Percentiles rank a stretch among this genome's conserved stretches.
phyloP scores from a whole-genome alignment of 441 rosid genomes.

The Erodium trifolium region DNA sequence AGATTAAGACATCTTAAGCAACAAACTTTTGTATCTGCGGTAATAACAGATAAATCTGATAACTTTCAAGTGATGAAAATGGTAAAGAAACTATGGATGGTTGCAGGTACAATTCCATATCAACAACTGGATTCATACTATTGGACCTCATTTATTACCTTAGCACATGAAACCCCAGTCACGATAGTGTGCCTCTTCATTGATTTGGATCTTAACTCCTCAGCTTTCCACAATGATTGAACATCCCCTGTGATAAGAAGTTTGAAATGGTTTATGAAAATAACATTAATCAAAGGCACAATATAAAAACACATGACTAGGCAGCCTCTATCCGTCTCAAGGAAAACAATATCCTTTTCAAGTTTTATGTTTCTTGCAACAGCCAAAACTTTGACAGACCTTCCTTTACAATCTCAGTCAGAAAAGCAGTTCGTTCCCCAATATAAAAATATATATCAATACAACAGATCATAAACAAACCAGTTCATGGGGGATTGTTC shows the following conservation, averaged over 20 bases:
- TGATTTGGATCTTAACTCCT: constrained; percentile 60
- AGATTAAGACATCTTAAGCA: neutral
- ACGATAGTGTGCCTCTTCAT: constrained; percentile 48
- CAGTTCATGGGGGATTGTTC: neutral
- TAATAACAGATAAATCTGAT: neutral
- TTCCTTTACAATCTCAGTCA: neutral
- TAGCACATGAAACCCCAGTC: constrained; percentile 70
- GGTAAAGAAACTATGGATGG: too few relatives aligned
- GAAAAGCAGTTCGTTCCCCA: neutral
- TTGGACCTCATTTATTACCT: constrained; percentile 35
- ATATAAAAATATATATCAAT: neutral
- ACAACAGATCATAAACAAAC: neutral
- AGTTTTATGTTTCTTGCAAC: neutral
- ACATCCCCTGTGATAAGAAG: constrained; percentile 47
- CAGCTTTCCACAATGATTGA: constrained; percentile 56
- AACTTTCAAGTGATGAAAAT: neutral
- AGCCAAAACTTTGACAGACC: neutral
- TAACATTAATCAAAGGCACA: neutral
- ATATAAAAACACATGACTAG: neutral
- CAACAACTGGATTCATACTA: too few relatives aligned
- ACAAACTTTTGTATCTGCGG: neutral
- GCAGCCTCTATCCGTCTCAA: neutral
- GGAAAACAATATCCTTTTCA: neutral
- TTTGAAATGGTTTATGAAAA: constrained; percentile 9
- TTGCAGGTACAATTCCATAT: too few relatives aligned